Conservation (phyloP, 140 eudicot genomes). For the Anethum foeniculum region DNA sequence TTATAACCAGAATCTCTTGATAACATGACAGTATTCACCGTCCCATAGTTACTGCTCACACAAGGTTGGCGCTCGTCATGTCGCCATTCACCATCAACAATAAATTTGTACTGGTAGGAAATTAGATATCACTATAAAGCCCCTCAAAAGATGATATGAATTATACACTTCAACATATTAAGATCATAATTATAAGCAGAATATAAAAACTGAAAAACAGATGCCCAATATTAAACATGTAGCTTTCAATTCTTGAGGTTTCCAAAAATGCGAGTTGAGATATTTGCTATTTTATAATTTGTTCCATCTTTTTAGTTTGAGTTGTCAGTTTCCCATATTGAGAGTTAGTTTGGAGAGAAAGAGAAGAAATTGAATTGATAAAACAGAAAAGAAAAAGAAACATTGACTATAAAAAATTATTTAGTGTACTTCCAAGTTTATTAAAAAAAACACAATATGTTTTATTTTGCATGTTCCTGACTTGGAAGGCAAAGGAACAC, state of each 20-base stretch:
- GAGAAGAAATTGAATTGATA: neutral
- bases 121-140: slow-evolving; percentile 1
- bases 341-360: neutral
- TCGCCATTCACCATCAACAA: slow-evolving; percentile 98
- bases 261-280: neutral
- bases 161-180: neutral
- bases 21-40: slow-evolving; percentile 66
- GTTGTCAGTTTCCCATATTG: neutral
- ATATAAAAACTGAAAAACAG: neutral
- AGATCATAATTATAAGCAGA: neutral
- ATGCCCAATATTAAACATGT: neutral
- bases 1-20: slow-evolving; percentile 52
- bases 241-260: neutral
- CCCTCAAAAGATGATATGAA: neutral
- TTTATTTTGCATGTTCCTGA: neutral
- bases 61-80: slow-evolving; percentile 83
- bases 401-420: neutral
- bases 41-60: slow-evolving; percentile 62
- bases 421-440: neutral
- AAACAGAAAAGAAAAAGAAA: neutral
- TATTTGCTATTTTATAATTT: neutral
- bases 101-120: slow-evolving; percentile 69
- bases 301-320: neutral
- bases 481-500: neutral
- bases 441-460: neutral